Percentiles rank a stretch among this genome's conserved stretches.
phyloP scores from a whole-genome alignment of 1,139 yeast species.

The Suhomyces taliae region DNA sequence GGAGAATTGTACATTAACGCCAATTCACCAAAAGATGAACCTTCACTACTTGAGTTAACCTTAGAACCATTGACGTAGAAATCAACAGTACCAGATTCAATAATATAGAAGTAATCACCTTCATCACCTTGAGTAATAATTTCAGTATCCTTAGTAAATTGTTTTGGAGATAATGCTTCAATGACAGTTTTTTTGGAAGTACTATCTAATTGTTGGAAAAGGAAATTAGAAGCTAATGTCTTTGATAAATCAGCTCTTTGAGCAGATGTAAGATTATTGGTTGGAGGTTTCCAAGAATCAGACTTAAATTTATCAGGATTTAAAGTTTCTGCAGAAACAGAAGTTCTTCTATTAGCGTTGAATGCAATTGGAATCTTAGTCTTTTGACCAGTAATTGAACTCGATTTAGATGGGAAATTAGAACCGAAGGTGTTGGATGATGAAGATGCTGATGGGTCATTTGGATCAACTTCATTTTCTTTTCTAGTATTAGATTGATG shows the following conservation, averaged over 20 bases:
- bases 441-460: conserved; percentile 23
- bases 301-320: conserved; percentile 56
- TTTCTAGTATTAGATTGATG: conserved; percentile 23
- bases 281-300: conserved; percentile 75
- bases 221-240: conserved; percentile 75
- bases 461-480: conserved; percentile 30
- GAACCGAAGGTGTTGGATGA: conserved; percentile 3
- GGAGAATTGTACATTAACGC: conserved; percentile 98
- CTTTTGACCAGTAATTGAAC: conserved; percentile 13
- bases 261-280: conserved; percentile 59
- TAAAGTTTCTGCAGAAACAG: conserved; percentile 80
- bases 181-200: conserved; percentile 76
- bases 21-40: conserved; percentile 92
- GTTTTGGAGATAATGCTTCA: conserved; percentile 75
- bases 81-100: conserved; percentile 83
- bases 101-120: conserved; percentile 90
- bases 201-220: conserved; percentile 75
- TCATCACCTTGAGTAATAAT: conserved; percentile 94
- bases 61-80: conserved; percentile 71
- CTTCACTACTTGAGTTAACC: conserved; percentile 76
- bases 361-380: conserved; percentile 54
- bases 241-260: conserved; percentile 70
- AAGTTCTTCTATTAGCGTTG: conserved; percentile 81
- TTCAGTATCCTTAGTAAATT: conserved; percentile 56
- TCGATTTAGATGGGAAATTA: conserved; percentile 5